A percentile compares a stretch with the other conserved stretches of the same genome.
These are phyloP conservation scores for button mushroom (Agaricus bisporus) DNA, from an alignment of 768 basidiomycete species.

Conservation along the genomic window DNA sequence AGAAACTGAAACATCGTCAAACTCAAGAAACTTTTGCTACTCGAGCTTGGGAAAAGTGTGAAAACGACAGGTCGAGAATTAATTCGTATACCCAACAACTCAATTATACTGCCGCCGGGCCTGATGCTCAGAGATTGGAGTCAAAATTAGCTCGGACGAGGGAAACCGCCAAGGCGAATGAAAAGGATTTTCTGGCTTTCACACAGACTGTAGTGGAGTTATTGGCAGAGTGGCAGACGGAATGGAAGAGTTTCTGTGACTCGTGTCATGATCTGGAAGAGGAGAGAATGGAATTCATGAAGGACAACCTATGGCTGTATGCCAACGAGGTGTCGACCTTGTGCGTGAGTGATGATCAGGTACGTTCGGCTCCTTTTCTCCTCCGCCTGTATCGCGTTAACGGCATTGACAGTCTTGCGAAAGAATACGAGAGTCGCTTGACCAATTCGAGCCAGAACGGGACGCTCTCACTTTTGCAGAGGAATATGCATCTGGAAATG, in stretches of 20 bases:
- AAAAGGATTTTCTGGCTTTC: conserved; percentile 84
- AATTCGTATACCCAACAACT: conserved; percentile 87
- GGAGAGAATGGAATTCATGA: conserved; percentile 88
- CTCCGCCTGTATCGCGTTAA: neutral
- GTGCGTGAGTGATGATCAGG: conserved; percentile 95
- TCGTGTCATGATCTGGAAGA: conserved; percentile 96
- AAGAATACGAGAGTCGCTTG: conserved; percentile 74
- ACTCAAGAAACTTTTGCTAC: conserved; percentile 77
- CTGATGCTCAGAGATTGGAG: conserved; percentile 82
- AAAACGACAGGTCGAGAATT: conserved; percentile 81
- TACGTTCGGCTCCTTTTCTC: conserved; percentile 21
- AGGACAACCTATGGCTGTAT: conserved; percentile 92
- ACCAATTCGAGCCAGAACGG: conserved; percentile 76
- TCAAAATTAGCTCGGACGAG: conserved; percentile 78
- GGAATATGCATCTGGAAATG: conserved; percentile 80
- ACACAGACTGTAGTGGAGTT: conserved; percentile 70
- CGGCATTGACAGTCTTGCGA: conserved; percentile 72
- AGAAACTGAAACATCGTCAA: conserved; percentile 82
- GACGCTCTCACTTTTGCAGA: conserved; percentile 86
- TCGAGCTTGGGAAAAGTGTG: conserved; percentile 88
- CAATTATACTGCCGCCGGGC: conserved; percentile 69
- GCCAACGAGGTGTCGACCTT: conserved; percentile 91
- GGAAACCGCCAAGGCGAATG: conserved; percentile 85
- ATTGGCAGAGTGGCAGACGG: conserved; percentile 76
- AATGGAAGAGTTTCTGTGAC: conserved; percentile 95